phyloP scores from a whole-genome alignment of 305 asterid species.

The Lippia alba region DNA sequence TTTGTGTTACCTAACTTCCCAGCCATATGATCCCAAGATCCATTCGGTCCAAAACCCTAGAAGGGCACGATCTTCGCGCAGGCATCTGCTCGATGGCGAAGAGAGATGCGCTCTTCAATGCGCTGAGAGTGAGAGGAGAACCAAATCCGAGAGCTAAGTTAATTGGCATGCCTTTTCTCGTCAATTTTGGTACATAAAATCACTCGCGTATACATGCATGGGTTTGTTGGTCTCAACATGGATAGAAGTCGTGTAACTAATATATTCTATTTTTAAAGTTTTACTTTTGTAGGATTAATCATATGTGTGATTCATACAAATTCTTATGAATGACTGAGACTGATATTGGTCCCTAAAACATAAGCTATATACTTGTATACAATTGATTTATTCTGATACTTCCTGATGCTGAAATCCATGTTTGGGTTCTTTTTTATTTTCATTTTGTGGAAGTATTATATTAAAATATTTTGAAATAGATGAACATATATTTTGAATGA shows the following conservation, averaged over 20 bases:
- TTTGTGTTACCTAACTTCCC: conserved; percentile 56
- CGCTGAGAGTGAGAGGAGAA: neutral
- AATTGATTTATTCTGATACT: no score
- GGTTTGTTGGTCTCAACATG: neutral
- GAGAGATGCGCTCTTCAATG: neutral
- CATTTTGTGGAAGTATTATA: neutral
- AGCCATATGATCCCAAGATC: conserved; percentile 41
- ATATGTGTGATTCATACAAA: no score
- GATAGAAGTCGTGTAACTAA: neutral
- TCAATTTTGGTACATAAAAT: neutral
- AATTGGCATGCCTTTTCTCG: neutral
- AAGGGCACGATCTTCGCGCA: conserved; percentile 15
- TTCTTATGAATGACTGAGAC: no score
- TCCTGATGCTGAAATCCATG: no score
- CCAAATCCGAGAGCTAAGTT: neutral
- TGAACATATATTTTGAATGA: neutral
- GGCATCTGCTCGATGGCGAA: neutral
- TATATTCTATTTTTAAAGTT: neutral
- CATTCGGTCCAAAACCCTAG: conserved; percentile 2
- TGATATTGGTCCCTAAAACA: no score
- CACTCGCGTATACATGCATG: neutral
- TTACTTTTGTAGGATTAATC: no score
- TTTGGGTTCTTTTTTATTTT: neutral
- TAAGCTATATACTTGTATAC: no score
- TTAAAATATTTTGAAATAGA: neutral